These are phyloP conservation scores for Martiniozyma abietophila DNA, from an alignment of 805 yeast genomes.

Conservation along the genomic window DNA sequence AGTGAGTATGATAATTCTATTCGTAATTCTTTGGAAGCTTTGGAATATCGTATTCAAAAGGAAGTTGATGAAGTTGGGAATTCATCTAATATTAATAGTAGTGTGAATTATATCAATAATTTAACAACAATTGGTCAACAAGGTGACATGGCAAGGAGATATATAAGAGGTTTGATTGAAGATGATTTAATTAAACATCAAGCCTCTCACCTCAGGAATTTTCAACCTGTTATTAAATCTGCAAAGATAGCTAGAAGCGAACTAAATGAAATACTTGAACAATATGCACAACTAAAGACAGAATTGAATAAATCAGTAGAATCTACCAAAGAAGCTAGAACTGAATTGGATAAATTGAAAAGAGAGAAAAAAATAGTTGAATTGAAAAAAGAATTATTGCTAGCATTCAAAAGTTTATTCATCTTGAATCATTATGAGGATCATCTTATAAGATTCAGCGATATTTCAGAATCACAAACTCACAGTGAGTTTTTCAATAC, in stretches of 20 bases:
- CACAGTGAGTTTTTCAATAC: conserved; percentile 45
- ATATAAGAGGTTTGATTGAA: conserved; percentile 52
- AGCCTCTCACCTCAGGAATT: conserved; percentile 36
- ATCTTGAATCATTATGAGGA: conserved; percentile 67
- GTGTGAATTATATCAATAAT: conserved; percentile 21
- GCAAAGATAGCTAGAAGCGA: conserved; percentile 26
- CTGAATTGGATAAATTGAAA: conserved; percentile 18
- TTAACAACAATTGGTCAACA: conserved; percentile 22
- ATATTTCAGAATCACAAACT: conserved; percentile 36
- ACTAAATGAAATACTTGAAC: conserved; percentile 19
- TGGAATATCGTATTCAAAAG: conserved; percentile 18
- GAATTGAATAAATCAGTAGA: conserved; percentile 23
- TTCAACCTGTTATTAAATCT: conserved; percentile 35
- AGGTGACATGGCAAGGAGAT: conserved; percentile 55
- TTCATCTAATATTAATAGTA: conserved; percentile 9
- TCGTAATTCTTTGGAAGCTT: conserved; percentile 22
- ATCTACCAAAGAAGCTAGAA: conserved; percentile 14
- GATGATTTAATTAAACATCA: conserved; percentile 50
- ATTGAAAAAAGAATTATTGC: conserved; percentile 45
- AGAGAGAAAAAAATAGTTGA: conserved; percentile 27
- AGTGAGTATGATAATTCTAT: conserved; percentile 32
- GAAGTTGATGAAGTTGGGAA: conserved; percentile 5
- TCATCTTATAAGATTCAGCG: conserved; percentile 27
- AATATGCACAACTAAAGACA: conserved; percentile 17
- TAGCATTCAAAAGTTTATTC: conserved; percentile 49